Percentiles rank a stretch among this genome's conserved stretches.
These are phyloP conservation scores for Lepidium didymum DNA, from an alignment of 345 rosid genomes.

Conservation along the genomic window DNA sequence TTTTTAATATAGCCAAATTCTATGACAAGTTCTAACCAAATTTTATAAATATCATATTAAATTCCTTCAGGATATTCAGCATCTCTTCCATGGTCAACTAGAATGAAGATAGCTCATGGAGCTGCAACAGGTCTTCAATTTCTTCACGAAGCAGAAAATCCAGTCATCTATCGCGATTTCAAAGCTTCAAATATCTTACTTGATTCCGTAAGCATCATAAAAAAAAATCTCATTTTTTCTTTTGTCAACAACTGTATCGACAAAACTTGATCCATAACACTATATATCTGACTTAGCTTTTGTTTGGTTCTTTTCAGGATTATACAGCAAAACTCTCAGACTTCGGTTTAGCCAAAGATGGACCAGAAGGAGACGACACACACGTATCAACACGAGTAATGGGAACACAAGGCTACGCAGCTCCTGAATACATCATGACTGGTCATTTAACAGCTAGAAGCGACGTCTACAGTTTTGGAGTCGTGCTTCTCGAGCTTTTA, in stretches of 20 bases:
- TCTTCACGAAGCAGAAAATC: slow-evolving; percentile 82
- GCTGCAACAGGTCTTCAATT: slow-evolving; percentile 94
- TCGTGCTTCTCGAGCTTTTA: slow-evolving; percentile 53
- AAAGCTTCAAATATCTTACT: slow-evolving; percentile 84
- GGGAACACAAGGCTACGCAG: slow-evolving; percentile 97
- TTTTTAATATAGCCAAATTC: too few species aligned
- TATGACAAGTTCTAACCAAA: too few species aligned
- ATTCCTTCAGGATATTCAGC: slow-evolving; percentile 54
- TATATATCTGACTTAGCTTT: too few species aligned
- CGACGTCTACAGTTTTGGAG: slow-evolving; percentile 71
- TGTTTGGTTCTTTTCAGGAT: slow-evolving; percentile 38
- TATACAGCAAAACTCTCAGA: slow-evolving; percentile 77
- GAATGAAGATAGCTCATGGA: slow-evolving; percentile 87
- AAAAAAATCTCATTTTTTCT: too few species aligned
- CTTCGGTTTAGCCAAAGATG: slow-evolving; percentile 88
- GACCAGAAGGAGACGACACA: slow-evolving; percentile 92
- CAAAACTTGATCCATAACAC: too few species aligned
- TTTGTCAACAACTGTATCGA: too few species aligned
- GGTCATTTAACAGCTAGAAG: slow-evolving; percentile 72
- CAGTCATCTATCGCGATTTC: slow-evolving; percentile 85
- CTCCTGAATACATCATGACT: slow-evolving; percentile 93
- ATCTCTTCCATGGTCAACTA: slow-evolving; percentile 76
- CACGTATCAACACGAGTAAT: slow-evolving; percentile 87
- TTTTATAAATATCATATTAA: not conserved
- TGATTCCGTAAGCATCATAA: slow-evolving; percentile 50